Conservation (phyloP, 2,329 filamentous ascomycete species). For the Colletotrichum tropicale region DNA sequence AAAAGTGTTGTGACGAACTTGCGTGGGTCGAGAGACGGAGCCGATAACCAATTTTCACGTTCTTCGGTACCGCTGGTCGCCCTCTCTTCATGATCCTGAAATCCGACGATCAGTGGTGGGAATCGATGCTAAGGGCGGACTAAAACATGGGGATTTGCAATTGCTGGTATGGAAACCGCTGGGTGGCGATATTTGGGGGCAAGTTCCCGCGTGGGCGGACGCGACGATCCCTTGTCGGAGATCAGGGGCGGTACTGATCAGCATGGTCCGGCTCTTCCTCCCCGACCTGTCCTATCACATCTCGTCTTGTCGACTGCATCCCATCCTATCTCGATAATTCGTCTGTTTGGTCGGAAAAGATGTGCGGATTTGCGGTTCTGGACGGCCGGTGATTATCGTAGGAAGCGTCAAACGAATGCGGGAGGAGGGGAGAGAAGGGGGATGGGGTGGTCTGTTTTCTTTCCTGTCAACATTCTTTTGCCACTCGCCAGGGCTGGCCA, state of each 20-base stretch:
- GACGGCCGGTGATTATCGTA: neutral
- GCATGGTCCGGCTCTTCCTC: neutral
- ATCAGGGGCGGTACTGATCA: neutral
- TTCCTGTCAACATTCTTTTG: neutral
- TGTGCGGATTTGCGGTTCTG: neutral
- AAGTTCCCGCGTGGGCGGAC: neutral
- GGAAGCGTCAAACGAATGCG: neutral
- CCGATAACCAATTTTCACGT: neutral
- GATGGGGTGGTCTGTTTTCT: neutral
- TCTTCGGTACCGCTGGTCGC: neutral
- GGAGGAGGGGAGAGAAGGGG: no score
- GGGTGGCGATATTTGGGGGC: neutral
- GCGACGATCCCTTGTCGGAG: neutral
- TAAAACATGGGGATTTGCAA: neutral
- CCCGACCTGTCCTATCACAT: neutral
- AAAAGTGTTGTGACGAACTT: neutral
- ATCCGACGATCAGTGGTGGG: neutral
- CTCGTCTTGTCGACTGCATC: neutral
- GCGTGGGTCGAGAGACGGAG: neutral
- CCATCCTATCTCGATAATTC: neutral
- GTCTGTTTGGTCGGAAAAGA: neutral
- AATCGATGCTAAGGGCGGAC: neutral
- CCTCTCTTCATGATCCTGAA: neutral
- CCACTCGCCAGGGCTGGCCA: neutral
- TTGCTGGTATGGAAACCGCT: neutral